Evolutionary conservation across 2,329 filamentous ascomycete species (phyloP), one percentile per base, ranked within the genome.

Genomic region (Diplodia seriata): DNA sequence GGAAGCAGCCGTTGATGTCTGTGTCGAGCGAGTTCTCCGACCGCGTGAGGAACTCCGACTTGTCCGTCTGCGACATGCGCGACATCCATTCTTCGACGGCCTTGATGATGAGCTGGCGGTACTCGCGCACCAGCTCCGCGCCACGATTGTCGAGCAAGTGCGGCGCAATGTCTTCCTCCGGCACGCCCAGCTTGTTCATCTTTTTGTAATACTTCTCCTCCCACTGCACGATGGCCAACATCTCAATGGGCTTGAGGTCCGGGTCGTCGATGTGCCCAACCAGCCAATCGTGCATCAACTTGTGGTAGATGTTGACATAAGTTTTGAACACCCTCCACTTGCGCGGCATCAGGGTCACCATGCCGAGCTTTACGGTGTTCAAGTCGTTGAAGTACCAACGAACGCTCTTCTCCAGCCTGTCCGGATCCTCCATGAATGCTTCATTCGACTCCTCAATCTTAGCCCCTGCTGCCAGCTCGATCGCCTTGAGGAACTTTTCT

Each of bases 321-420:
- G 91, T 95, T 77, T 91, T 90, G 81, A 94, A 91, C 57, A 99
- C 97, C 76, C 91, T 94, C 95, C 95, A 99, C 79, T 95, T 97
- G 81, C 92, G 94, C 9, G 96, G 95, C 88, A 97, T 94, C 65
- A 99, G 85, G 33, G 88, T 87, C 69, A 91, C 88, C 92, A 99
- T 97, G 75, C 95, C 94, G 70, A 96, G 86, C 79, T 94, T 93
- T 76, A 97, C 94, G 3, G 93, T 93, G 79, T 96, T 97, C 47
- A 99, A 86, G 78, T 99, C 94, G 81, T 98, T 97, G 83, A 98
- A 99, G 80, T 89, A 99, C 95, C 95, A 99, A 75, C 91, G 91
- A 80, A 97, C 88, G 71, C 87, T 89, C 83, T 97, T 97, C 71
- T 96, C 92, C 56, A 99, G 84, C 74, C 87, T 89, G 61, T 90